These are phyloP conservation scores for Pterula multifida DNA, from an alignment of 1,284 basidiomycete species.

Conservation along the genomic window DNA sequence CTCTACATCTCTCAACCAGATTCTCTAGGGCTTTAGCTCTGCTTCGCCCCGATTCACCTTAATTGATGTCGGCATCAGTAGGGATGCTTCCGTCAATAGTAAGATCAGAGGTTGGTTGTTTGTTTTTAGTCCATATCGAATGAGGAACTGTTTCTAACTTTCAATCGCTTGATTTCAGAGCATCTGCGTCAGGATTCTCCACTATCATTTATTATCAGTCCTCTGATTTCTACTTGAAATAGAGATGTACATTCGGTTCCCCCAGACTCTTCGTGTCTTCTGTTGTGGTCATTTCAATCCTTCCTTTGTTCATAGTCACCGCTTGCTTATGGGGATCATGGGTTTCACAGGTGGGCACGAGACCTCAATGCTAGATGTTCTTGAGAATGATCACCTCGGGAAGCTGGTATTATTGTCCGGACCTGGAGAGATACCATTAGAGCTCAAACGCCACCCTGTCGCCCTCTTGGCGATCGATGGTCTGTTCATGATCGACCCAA, in stretches of 20 bases:
- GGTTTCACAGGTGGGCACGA: constrained; percentile 12
- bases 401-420: constrained; percentile 57
- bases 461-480: constrained; percentile 45
- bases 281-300: constrained; percentile 42
- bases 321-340: constrained; percentile 15
- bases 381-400: constrained; percentile 50
- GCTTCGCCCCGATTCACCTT: constrained; percentile 55
- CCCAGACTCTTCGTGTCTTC: constrained; percentile 64
- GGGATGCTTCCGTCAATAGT: constrained; percentile 45
- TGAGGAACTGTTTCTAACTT: too few relatives aligned
- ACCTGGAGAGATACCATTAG: constrained; percentile 29
- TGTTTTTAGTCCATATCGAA: too few relatives aligned
- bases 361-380: constrained; percentile 32
- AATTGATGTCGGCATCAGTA: constrained; percentile 57
- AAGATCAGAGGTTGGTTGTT: constrained; percentile 59
- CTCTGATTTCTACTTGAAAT: constrained; percentile 27
- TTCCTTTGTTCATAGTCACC: constrained; percentile 1
- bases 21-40: constrained; percentile 51
- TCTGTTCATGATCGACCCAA: constrained; percentile 47
- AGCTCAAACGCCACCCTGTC: constrained; percentile 37
- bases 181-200: background rate
- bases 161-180: background rate
- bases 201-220: background rate
- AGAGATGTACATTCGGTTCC: constrained; percentile 60
- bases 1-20: background rate